Base-by-base conservation (phyloP, 202 grass and related monocot species). In the Schoenoplectus tabernaemontani region DNA sequence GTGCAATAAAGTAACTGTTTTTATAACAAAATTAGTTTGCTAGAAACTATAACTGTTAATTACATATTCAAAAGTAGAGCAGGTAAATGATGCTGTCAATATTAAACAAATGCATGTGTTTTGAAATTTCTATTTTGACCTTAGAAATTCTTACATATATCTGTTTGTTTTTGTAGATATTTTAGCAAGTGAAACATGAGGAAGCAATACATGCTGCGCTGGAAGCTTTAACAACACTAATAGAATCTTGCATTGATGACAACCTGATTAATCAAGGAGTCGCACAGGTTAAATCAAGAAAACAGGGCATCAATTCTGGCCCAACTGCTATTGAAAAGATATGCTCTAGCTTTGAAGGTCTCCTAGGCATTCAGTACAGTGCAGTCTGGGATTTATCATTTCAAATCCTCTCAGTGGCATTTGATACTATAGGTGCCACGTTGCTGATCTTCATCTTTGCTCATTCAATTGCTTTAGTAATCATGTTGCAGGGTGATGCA, bases 371-470 rank as follows among this genome's bases (percentile, higher is more conserved):
- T 64, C 83, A 73, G 16, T 98, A 89, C 46, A 87, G 64, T 86
- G 84, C 87, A 12, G 83, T 92, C 34, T 98, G 89, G 89, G 95
- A 98, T 78, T 90, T 89, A 88, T 98, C 95, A 54, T 98, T 98
- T 87, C 67, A 80, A 64, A 56, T 95, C 39, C 91, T 98, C 82
- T 89, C 95, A 57, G 26, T 83, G 37, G 64, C 83, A 65, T 94
- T 98, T 86, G 83, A 87, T 82, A 86, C 84, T 43, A 78, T 98
- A 74, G 91, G 95, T 98, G 89, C 65, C 83, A 64, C 30, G 37
- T 63, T 83, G 57, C 56, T 28, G 9, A 33, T 83, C n/a, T 30
- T 5, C 9, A n/a, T 79, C 9, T 46, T 79, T 60, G 33, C 43
- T 46, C 28, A 42, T 54, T 60, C 12, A 69, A 23, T 57, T 61